Evolutionary conservation across 2,329 filamentous ascomycete genomes (phyloP), one percentile per base, ranked within the genome.

Genomic region (Alternaria alternata): DNA sequence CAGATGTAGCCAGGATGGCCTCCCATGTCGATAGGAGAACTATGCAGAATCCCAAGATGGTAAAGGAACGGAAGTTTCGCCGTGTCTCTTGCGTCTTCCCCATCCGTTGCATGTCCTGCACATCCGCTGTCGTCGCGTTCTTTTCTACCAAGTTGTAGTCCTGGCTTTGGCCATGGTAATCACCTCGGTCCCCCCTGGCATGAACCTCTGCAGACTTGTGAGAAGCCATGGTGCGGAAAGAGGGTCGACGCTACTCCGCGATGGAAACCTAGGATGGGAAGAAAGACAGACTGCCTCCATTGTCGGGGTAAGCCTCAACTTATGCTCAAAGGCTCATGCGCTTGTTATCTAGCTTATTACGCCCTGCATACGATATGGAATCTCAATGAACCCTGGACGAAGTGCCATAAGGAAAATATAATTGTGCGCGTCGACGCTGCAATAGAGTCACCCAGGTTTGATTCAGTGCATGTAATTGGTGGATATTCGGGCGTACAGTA

Each of bases 11-110:
- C 32, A 69, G 42, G 12, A 67, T 64, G 20, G 58, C 54, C 51
- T 72, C 69, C 69, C 68, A 72, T 1, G 57, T 69, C 24, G 69
- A 66, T 16, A 71, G 26, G 6, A 71, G 58, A 5, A 70, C 58
- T 57, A 62, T 69, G 8, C 59, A 67, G 48, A 70, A 69, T 2
- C 64, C 66, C 8, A 70, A 51, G 26, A 69, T 68, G 1, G 66
- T 66, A 4, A 66, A 39, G 12, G 54, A 52, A 9, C 57, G 54
- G 24, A 69, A 68, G 20, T 62, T 68, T 11, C 66, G 64, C 3
- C 54, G 65, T 1, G 57, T 65, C 12, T 71, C 63, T 36, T 73
- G 70, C 8, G 43, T 49, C 43, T 72, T 73, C 9, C 69, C 70
- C 69, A 73, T 71, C 3, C 70, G 65, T 6, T 55, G 20, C 70